These are phyloP conservation scores for Linanthus parryae DNA, from an alignment of 148 eudicot genomes.

Conservation along the genomic window DNA sequence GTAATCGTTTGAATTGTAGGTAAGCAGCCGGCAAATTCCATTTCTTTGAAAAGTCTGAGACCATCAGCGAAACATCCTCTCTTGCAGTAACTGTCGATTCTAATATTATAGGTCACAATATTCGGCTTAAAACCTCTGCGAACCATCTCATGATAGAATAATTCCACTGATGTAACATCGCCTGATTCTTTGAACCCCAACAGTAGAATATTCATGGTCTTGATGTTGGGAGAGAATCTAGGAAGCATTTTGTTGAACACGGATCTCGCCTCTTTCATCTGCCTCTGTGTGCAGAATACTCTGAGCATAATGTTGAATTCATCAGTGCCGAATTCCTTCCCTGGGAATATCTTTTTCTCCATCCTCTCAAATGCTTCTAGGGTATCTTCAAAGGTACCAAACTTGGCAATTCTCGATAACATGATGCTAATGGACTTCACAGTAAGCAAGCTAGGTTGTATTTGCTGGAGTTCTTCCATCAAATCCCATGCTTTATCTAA, in stretches of 20 bases:
- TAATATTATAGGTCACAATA: slow-evolving; percentile 60
- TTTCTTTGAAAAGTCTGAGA: slow-evolving; percentile 62
- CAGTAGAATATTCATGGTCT: slow-evolving; percentile 88
- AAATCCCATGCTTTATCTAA: slow-evolving; percentile 81
- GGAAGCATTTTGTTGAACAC: slow-evolving; percentile 56
- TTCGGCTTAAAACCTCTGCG: slow-evolving; percentile 80
- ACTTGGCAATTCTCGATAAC: slow-evolving; percentile 66
- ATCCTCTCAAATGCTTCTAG: slow-evolving; percentile 72
- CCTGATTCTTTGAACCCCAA: slow-evolving; percentile 87
- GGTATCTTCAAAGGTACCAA: slow-evolving; percentile 66
- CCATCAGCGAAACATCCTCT: slow-evolving; percentile 57
- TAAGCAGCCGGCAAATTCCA: slow-evolving; percentile 45
- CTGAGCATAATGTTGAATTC: slow-evolving; percentile 79
- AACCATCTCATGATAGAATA: slow-evolving; percentile 86
- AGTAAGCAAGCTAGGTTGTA: slow-evolving; percentile 52
- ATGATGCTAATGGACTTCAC: slow-evolving; percentile 81
- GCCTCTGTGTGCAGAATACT: slow-evolving; percentile 75
- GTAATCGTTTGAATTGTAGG: slow-evolving; percentile 71
- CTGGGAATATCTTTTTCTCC: slow-evolving; percentile 53
- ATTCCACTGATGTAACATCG: slow-evolving; percentile 67
- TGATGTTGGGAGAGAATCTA: slow-evolving; percentile 53
- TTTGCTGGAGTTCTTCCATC: slow-evolving; percentile 46
- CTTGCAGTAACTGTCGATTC: slow-evolving; percentile 87
- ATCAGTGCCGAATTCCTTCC: slow-evolving; percentile 56
- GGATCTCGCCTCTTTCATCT: slow-evolving; percentile 86